Conservation (phyloP, 768 basidiomycete genomes). For the Pisolithus marmoratus region DNA sequence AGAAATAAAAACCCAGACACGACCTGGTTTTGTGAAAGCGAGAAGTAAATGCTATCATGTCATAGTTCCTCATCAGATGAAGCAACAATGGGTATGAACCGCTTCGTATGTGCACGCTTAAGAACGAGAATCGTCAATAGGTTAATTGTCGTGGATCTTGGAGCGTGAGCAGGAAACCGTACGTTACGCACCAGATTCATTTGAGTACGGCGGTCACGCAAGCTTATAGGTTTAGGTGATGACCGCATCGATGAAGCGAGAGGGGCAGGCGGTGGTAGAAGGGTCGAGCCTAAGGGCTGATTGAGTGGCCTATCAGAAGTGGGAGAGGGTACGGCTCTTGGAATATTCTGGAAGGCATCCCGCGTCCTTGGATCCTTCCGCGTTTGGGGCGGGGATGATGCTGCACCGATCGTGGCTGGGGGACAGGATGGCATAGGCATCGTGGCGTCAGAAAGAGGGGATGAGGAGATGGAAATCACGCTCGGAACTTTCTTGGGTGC, state of each 20-base stretch:
- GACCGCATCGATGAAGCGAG: conserved; percentile 1
- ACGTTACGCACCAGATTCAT: conserved; percentile 20
- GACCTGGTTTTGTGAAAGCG: background rate
- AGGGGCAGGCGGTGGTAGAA: background rate
- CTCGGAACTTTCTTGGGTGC: too few species aligned
- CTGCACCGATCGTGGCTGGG: too few species aligned
- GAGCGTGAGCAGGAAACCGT: background rate
- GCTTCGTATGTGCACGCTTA: conserved; percentile 23
- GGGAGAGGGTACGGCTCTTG: background rate
- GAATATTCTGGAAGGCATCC: background rate
- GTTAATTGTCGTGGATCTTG: background rate
- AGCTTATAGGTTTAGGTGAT: conserved; percentile 22
- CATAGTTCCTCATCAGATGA: conserved; percentile 28
- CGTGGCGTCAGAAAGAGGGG: too few species aligned
- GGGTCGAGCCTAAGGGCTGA: background rate
- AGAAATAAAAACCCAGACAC: background rate
- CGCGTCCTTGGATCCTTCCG: background rate
- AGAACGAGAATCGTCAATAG: background rate
- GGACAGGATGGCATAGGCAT: too few species aligned
- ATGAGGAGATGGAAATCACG: too few species aligned
- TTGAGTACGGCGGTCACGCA: conserved; percentile 27
- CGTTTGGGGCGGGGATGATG: background rate
- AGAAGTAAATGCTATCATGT: background rate
- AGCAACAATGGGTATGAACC: conserved; percentile 23
- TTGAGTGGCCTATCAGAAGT: background rate